Evolutionary conservation across 2,329 filamentous ascomycete species (phyloP).

Genomic region (Talaromyces albobiverticillius): DNA sequence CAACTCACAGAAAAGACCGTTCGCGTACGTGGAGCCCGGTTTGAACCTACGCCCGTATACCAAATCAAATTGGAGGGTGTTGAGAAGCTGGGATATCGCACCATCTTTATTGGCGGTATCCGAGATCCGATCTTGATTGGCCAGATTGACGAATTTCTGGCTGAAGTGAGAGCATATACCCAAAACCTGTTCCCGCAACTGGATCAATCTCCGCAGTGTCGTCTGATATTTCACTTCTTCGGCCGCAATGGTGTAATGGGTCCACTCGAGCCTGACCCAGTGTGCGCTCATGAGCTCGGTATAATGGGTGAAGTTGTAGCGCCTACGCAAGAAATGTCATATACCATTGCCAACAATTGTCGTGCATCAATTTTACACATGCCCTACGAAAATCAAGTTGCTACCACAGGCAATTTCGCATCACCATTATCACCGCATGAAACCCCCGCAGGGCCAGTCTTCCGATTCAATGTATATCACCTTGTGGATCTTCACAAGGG

Average conservation of each 20-base stretch:
- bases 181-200: conserved; percentile 18
- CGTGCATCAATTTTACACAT: conserved; percentile 46
- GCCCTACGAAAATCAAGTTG: conserved; percentile 51
- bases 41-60: conserved; percentile 36
- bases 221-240: conserved; percentile 47
- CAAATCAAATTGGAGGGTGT: conserved; percentile 52
- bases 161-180: conserved; percentile 27
- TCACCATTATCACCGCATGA: conserved; percentile 40
- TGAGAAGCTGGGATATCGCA: conserved; percentile 41
- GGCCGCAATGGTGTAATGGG: conserved; percentile 41
- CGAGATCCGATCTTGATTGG: conserved; percentile 47
- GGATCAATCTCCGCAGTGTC: conserved; percentile 26
- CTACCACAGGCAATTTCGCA: conserved; percentile 53
- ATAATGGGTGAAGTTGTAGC: conserved; percentile 50
- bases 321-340: conserved; percentile 44
- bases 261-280: conserved; percentile 23
- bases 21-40: conserved; percentile 40
- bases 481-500: conserved; percentile 7
- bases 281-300: conserved; percentile 39
- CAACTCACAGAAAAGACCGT: conserved; percentile 42
- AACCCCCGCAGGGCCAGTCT: conserved; percentile 31
- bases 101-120: conserved; percentile 47
- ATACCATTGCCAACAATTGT: conserved; percentile 40
- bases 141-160: conserved; percentile 39
- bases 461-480: conserved; percentile 8